Percentiles rank a stretch among this genome's conserved stretches.
Conservation (phyloP, 1,139 yeast species). For the Diutina ranongensis region DNA sequence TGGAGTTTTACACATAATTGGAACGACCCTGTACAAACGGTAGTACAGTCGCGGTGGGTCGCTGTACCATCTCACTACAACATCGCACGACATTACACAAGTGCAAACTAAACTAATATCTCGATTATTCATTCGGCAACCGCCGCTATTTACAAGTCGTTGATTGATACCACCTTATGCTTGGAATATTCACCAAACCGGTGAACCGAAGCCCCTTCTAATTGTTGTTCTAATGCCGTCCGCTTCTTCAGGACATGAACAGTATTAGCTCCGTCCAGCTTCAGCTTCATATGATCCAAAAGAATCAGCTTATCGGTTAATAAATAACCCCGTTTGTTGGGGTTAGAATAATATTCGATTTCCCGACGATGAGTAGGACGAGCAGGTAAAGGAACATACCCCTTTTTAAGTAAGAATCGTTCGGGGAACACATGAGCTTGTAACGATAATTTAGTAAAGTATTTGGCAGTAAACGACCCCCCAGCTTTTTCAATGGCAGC, state of each 20-base stretch:
- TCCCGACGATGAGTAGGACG: conserved; percentile 79
- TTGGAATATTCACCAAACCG: background rate
- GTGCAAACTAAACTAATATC: background rate
- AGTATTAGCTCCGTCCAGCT: conserved; percentile 9
- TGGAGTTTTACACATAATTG: too few relatives aligned
- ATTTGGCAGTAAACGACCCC: conserved; percentile 63
- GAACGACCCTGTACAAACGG: too few relatives aligned
- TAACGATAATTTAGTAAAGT: conserved; percentile 55
- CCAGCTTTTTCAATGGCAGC: conserved; percentile 60
- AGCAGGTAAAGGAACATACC: conserved; percentile 75
- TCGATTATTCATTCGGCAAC: background rate
- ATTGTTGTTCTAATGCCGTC: conserved; percentile 19
- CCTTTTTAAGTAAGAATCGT: conserved; percentile 53
- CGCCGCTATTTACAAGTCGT: conserved; percentile 4
- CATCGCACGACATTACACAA: too few relatives aligned
- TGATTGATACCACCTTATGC: background rate
- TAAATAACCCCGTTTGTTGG: conserved; percentile 68
- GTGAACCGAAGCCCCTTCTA: conserved; percentile 19
- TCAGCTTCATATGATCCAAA: conserved; percentile 24
- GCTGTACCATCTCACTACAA: too few relatives aligned
- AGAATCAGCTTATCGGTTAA: conserved; percentile 27
- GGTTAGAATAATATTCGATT: conserved; percentile 64
- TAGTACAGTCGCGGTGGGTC: too few relatives aligned
- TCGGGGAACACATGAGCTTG: conserved; percentile 71
- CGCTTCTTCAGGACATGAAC: conserved; percentile 12